Percentiles rank a stretch among this genome's conserved stretches.
Conservation (phyloP, 1,284 basidiomycete genomes). For the Apiotrichum laibachii region DNA sequence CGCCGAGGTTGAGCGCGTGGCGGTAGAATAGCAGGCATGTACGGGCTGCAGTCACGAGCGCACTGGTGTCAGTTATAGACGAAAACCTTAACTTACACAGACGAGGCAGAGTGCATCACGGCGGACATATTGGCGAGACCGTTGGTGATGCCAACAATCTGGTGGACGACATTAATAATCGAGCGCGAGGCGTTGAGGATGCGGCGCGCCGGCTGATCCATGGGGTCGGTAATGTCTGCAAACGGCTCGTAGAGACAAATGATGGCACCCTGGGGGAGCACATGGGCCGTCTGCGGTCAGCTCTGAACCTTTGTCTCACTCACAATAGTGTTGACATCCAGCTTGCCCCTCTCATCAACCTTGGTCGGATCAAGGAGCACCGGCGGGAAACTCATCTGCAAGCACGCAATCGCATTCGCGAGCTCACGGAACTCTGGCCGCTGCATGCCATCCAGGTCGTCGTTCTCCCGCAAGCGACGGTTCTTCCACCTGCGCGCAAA, state of each 20-base stretch:
- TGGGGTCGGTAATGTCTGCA: conserved; percentile 42
- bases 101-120: conserved; percentile 44
- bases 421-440: conserved; percentile 47
- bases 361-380: conserved; percentile 28
- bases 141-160: conserved; percentile 28
- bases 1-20: conserved; percentile 38
- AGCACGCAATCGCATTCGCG: conserved; percentile 43
- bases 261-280: conserved; percentile 42
- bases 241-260: conserved; percentile 51
- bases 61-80: conserved; percentile 16
- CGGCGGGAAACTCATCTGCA: conserved; percentile 47
- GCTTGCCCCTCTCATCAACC: conserved; percentile 23
- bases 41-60: conserved; percentile 41
- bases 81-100: conserved; percentile 27
- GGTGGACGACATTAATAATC: conserved; percentile 42
- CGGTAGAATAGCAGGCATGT: conserved; percentile 43
- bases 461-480: conserved; percentile 39
- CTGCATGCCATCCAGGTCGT: conserved; percentile 46
- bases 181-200: conserved; percentile 39
- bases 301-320: conserved; percentile 6
- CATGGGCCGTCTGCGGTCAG: conserved; percentile 34
- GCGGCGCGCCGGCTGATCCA: conserved; percentile 38
- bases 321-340: conserved; percentile 44
- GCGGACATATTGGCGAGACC: conserved; percentile 27
- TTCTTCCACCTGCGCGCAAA: conserved; percentile 49